phyloP scores from a whole-genome alignment of 768 basidiomycete genomes.

The Pisolithus sp. region DNA sequence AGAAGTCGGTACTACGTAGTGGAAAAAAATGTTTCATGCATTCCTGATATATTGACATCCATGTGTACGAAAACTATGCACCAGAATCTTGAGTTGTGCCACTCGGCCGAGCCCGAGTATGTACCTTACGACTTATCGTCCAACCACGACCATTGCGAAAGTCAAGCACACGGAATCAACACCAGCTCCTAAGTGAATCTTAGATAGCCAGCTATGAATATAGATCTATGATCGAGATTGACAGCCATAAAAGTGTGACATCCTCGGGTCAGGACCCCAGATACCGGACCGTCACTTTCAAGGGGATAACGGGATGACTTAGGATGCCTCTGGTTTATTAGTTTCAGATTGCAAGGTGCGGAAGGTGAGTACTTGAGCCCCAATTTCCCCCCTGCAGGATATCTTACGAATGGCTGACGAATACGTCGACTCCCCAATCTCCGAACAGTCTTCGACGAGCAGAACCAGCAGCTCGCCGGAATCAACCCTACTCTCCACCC shows the following conservation, averaged over 20 bases:
- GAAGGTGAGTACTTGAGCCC: too few relatives aligned
- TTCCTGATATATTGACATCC: background rate
- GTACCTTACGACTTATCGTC: slow-evolving; percentile 2
- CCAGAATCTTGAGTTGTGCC: too few relatives aligned
- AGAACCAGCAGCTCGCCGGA: slow-evolving; percentile 1
- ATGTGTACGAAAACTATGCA: background rate
- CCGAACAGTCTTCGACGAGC: background rate
- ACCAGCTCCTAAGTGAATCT: too few relatives aligned
- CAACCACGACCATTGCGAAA: background rate
- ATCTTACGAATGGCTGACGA: slow-evolving; percentile 1
- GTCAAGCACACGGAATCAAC: background rate
- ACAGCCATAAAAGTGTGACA: too few relatives aligned
- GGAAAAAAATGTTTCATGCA: background rate
- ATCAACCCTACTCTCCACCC: slow-evolving; percentile 7
- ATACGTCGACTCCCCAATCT: slow-evolving; percentile 1
- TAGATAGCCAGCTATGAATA: too few relatives aligned
- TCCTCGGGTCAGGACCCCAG: background rate
- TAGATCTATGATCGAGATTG: too few relatives aligned
- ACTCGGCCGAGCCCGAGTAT: background rate
- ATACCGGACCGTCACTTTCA: background rate
- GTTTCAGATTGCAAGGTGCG: too few relatives aligned
- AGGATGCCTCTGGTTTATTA: too few relatives aligned
- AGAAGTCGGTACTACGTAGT: background rate
- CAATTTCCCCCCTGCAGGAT: background rate
- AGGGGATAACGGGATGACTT: too few relatives aligned